Base-by-base conservation (phyloP, 1,284 basidiomycete genomes). In the Blastosporella zonata region DNA sequence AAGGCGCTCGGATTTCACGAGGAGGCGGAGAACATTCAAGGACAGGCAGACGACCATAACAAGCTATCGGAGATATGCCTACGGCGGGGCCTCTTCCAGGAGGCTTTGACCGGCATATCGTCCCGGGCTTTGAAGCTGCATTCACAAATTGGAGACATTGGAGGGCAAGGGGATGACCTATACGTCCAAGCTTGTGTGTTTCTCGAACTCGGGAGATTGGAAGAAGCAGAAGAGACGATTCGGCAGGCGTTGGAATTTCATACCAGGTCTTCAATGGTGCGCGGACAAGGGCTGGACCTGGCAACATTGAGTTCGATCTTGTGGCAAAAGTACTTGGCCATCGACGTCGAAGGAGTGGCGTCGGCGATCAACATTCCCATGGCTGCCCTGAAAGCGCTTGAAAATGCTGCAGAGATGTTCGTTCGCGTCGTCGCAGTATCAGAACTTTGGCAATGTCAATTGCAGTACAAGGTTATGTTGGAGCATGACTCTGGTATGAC, bases 41-140 rank as follows among this genome's bases (percentile, higher is more conserved):
- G 62, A n/a, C 56, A 62, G 38, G 60, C 61, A 5, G 60, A 62
- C 37, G 59, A 61, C 31, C 22, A 56, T 31, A 57, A 53, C 31
- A 52, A 56, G 23, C 53, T 62, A 2, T 47, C 55, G 4, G 59
- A 62, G 39, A 35, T 49, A 3, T 42, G 43, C 2, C 22, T 60
- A 20, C 41, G 39, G 18, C 44, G 47, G 6, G 52, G 50, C 5
- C 39, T 43, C 4, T 47, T 54, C 15, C 41, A 53, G 8, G 54
- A 58, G 29, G 54, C 58, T 0, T 25, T 56, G 36, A 46, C 39
- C 9, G 49, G 47, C 5, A 50, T 59, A 10, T n/a, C 25, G 2
- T 40, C 44, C 7, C 49, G 56, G 1, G 63, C 59, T 1, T 36
- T 59, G 41, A 52, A 45, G 13, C 40, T 62, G 8, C 59, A 65